Conservation (phyloP, 306 rosid genomes). For the Abrus pulchellus region DNA sequence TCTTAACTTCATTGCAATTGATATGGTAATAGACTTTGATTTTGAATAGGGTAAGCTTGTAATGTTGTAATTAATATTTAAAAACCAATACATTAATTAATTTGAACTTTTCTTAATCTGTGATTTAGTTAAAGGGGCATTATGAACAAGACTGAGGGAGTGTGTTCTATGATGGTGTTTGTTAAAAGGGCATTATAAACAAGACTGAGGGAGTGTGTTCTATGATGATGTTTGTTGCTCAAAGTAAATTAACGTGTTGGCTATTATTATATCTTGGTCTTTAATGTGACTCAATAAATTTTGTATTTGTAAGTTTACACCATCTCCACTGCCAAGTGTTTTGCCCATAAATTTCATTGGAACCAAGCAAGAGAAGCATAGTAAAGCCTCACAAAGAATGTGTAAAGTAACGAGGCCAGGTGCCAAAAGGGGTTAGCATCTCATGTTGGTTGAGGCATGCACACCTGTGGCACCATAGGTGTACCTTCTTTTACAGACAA, state of each 20-base stretch:
- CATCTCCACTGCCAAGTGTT: too few species aligned
- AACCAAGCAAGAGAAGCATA: neutral
- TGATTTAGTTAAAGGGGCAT: too few species aligned
- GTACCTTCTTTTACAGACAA: conserved; percentile 13
- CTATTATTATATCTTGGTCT: neutral
- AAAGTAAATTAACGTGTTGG: neutral
- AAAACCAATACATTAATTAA: too few species aligned
- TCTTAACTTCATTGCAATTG: too few species aligned
- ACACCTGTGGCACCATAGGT: neutral
- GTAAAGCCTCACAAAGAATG: neutral
- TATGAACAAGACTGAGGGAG: too few species aligned
- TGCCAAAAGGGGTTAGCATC: neutral
- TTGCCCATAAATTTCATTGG: neutral
- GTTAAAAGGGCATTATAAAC: too few species aligned
- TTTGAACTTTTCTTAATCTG: too few species aligned
- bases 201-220: too few species aligned
- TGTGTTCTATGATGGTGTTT: too few species aligned
- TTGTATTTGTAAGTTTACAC: neutral
- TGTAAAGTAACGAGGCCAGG: neutral
- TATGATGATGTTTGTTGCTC: conserved; percentile 32
- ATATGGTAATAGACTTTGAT: too few species aligned
- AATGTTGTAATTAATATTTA: too few species aligned
- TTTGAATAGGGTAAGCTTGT: too few species aligned
- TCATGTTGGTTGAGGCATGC: neutral
- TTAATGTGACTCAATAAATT: neutral